phyloP scores from a whole-genome alignment of 805 yeast genomes.

The Wickerhamiella parazyma region DNA sequence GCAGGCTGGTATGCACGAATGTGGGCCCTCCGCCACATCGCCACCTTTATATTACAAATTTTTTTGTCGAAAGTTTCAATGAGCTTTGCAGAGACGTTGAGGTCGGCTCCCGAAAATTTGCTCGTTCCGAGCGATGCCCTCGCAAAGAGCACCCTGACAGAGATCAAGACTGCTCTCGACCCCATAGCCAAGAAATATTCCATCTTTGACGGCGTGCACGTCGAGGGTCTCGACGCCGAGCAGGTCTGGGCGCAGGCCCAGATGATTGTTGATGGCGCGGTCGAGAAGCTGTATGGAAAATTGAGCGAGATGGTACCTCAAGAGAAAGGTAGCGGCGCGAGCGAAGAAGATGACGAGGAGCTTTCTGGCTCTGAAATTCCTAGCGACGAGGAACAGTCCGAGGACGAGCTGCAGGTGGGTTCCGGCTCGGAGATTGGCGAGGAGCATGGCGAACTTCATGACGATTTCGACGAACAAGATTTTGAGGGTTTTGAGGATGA shows the following conservation, averaged over 20 bases:
- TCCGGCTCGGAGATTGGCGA: slow-evolving; percentile 10
- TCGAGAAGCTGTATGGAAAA: slow-evolving; percentile 44
- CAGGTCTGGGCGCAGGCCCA: slow-evolving; percentile 93
- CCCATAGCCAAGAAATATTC: slow-evolving; percentile 42
- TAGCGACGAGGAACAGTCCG: slow-evolving; percentile 14
- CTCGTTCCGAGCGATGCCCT: slow-evolving; percentile 12
- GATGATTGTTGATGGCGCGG: slow-evolving; percentile 66
- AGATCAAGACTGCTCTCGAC: slow-evolving; percentile 39
- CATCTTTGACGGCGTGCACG: slow-evolving; percentile 64
- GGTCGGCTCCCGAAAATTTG: slow-evolving; percentile 9
- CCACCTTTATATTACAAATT: background rate
- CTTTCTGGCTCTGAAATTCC: slow-evolving; percentile 12
- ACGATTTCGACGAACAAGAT: slow-evolving; percentile 23
- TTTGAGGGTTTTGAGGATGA: slow-evolving; percentile 25
- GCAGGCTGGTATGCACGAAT: background rate
- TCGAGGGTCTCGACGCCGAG: slow-evolving; percentile 76
- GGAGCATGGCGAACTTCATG: slow-evolving; percentile 10
- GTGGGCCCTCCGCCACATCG: background rate
- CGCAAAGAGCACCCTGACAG: slow-evolving; percentile 19
- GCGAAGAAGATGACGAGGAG: slow-evolving; percentile 18
- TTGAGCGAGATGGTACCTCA: slow-evolving; percentile 22
- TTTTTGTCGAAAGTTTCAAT: background rate
- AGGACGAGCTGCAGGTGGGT: slow-evolving; percentile 18
- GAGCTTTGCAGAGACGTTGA: background rate
- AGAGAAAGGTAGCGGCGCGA: slow-evolving; percentile 21